Base-by-base conservation (phyloP, 2,329 filamentous ascomycete genomes). In the Amesomyces nigricolor region DNA sequence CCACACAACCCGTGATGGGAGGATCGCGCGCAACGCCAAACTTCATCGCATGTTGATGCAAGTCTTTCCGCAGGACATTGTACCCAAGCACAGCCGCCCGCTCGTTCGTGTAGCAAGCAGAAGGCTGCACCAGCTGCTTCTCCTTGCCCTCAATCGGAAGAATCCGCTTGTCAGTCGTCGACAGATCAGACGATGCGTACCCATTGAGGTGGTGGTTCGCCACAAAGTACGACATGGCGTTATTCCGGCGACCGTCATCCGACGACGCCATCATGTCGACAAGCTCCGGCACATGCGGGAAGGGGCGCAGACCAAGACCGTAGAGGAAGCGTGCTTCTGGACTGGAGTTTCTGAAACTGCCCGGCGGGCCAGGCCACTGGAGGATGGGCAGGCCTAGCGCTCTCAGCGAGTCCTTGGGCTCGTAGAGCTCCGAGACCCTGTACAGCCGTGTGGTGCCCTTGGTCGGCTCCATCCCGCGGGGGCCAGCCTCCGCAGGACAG, bases 21-120 rank as follows among this genome's bases (percentile, higher is more conserved):
- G 95, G 94, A 68, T 99, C 86, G 51, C 80, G 73, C n/a, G 81
- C 80, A 5, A 99, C 91, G 1, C 91, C 91, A 64, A 99, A 91
- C 72, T 94, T 92, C 60, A 70, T 76, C 14, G 91, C 89, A 73
- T 97, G 89, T 10, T 80, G 73, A 58, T 88, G 85, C n/a, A 97
- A 77, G 60, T 94, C 88, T 47, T 74, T 79, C 58, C 82, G 80
- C 35, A 99, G 73, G 16, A 96, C 86, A 26, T 85, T 78, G 65
- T 95, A 97, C 0, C 89, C 89, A 51, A 99, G 78, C 4, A 95
- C 76, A 0, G 86, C 78, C 19, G 89, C 88, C 42, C 80, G 80
- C 39, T 86, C 81, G 62, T 97, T 92, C 0, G 85, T 90, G 67
- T 89, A 99, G 66, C 91, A 96, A 56, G 85, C 81, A 1, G 80